Evolutionary conservation across 78 protist genomes (phyloP).

Genomic region (Cavenderia fasciculata): DNA sequence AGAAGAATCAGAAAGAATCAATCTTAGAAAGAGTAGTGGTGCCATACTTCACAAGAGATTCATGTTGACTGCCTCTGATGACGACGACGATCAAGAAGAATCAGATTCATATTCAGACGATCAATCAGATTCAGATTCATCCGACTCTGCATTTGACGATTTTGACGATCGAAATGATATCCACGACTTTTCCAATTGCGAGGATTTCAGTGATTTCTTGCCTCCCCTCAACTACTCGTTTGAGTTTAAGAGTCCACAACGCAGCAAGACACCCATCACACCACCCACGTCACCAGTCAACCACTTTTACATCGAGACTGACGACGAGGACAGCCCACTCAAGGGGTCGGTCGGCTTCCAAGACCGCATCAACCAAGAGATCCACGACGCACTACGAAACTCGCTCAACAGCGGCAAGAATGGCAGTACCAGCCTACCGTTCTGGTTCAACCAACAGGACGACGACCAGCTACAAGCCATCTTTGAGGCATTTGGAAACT

Average conservation of each 20-base stretch:
- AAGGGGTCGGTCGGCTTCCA: too few species aligned
- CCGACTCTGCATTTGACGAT: not conserved
- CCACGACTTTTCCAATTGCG: not conserved
- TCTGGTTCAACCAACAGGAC: conserved; percentile 57
- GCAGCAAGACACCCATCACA: not conserved
- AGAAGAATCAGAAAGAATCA: not conserved
- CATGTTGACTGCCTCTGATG: not conserved
- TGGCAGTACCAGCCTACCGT: not conserved
- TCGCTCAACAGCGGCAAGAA: conserved; percentile 10
- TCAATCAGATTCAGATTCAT: not conserved
- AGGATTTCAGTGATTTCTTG: conserved; percentile 12
- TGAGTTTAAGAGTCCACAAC: not conserved
- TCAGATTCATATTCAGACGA: not conserved
- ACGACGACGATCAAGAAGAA: conserved; percentile 5
- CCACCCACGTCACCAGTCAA: not conserved
- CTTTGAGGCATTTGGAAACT: not conserved
- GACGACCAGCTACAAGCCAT: conserved; percentile 18
- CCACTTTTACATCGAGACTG: conserved; percentile 4
- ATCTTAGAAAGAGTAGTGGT: not conserved
- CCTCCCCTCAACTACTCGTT: conserved; percentile 20
- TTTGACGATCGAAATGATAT: not conserved
- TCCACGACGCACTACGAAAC: conserved; percentile 29
- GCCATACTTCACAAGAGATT: not conserved
- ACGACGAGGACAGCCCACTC: too few species aligned
- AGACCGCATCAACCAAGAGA: conserved; percentile 3